phyloP scores from a whole-genome alignment of 306 rosid genomes.

The Begonia loranthoides region DNA sequence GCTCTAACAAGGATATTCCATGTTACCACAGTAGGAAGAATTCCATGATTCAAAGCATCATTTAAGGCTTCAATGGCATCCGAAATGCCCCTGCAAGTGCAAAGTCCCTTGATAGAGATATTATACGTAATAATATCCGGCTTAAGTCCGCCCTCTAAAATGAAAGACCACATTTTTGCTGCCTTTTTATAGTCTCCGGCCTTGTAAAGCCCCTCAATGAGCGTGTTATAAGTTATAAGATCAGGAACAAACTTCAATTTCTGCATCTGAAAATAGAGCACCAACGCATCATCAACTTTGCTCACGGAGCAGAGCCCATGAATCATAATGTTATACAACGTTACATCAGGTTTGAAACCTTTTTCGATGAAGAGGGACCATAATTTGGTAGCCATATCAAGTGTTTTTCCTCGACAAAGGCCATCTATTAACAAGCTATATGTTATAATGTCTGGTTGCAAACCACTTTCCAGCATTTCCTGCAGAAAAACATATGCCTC shows the following conservation, averaged over 20 bases:
- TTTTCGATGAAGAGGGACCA: slow-evolving; percentile 49
- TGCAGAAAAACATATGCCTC: slow-evolving; percentile 46
- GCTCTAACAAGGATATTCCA: slow-evolving; percentile 90
- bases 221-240: slow-evolving; percentile 76
- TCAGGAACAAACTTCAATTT: slow-evolving; percentile 35
- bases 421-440: slow-evolving; percentile 63
- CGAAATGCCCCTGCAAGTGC: slow-evolving; percentile 49
- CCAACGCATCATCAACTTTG: slow-evolving; percentile 49
- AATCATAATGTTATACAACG: slow-evolving; percentile 60
- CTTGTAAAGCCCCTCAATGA: slow-evolving; percentile 80
- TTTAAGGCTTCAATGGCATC: slow-evolving; percentile 49
- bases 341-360: slow-evolving; percentile 53
- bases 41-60: slow-evolving; percentile 57
- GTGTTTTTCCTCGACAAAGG: slow-evolving; percentile 50
- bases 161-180: slow-evolving; percentile 45
- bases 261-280: slow-evolving; percentile 49
- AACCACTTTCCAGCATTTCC: slow-evolving; percentile 68
- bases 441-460: slow-evolving; percentile 68
- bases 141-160: slow-evolving; percentile 32
- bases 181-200: slow-evolving; percentile 51
- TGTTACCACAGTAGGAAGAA: slow-evolving; percentile 62
- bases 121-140: slow-evolving; percentile 87
- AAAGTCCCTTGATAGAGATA: slow-evolving; percentile 70
- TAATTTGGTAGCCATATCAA: slow-evolving; percentile 39
- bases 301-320: slow-evolving; percentile 75